Conservation (phyloP, 345 rosid species). For the Bruguiera sexangula region DNA sequence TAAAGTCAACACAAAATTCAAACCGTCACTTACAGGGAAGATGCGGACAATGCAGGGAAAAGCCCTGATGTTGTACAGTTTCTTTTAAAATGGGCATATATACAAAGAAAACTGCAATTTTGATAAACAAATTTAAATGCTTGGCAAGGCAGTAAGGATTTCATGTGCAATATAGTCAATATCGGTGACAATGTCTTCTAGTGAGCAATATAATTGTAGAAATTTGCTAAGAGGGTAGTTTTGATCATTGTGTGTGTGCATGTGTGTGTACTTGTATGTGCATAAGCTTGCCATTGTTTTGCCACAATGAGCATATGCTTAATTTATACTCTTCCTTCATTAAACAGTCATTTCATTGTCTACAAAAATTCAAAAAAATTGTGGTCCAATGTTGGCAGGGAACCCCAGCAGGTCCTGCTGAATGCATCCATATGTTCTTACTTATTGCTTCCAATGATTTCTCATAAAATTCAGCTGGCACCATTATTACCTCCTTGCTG, state of each 20-base stretch:
- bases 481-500: conserved; percentile 80
- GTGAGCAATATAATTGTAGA: neutral
- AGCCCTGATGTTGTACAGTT: neutral
- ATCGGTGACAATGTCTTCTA: neutral
- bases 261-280: too few relatives aligned
- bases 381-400: too few relatives aligned
- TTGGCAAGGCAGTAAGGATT: neutral
- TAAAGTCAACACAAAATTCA: conserved; percentile 23
- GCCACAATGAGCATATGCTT: neutral
- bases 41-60: neutral
- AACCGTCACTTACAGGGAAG: conserved; percentile 3
- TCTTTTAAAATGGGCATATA: too few relatives aligned
- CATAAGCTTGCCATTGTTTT: too few relatives aligned
- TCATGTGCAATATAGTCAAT: too few relatives aligned
- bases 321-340: neutral
- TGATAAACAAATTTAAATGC: neutral
- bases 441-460: too few relatives aligned
- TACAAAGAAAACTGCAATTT: too few relatives aligned
- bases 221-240: neutral
- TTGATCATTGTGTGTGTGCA: neutral
- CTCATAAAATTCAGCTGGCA: conserved; percentile 6
- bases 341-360: neutral
- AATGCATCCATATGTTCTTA: too few relatives aligned
- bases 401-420: too few relatives aligned
- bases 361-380: too few relatives aligned